These are phyloP conservation scores for Anthracocystis setariae DNA, from an alignment of 1,284 basidiomycete species.

Conservation along the genomic window DNA sequence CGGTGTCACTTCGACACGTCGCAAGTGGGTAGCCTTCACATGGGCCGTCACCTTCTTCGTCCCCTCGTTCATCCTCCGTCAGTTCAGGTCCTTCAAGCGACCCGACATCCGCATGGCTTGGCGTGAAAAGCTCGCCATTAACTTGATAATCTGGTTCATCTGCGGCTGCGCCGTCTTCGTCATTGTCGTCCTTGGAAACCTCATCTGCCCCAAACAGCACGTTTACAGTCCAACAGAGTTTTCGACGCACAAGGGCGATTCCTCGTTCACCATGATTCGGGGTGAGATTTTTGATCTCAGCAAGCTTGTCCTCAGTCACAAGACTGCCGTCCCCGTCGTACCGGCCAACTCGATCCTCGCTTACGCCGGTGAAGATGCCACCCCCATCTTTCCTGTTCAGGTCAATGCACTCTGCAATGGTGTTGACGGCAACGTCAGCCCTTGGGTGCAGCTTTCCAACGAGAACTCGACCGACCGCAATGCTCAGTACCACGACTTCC, in stretches of 20 bases:
- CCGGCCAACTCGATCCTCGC: conserved; percentile 78
- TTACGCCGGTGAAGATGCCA: conserved; percentile 83
- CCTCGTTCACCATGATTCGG: conserved; percentile 83
- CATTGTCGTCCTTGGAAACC: conserved; percentile 83
- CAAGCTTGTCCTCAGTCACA: conserved; percentile 70
- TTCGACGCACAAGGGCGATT: conserved; percentile 76
- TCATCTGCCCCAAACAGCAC: conserved; percentile 95
- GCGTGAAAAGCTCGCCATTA: conserved; percentile 96
- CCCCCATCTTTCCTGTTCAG: conserved; percentile 92
- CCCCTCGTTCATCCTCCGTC: conserved; percentile 78
- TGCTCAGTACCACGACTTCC: conserved; percentile 93
- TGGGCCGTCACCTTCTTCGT: conserved; percentile 94
- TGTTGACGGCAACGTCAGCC: conserved; percentile 80
- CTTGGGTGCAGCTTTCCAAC: conserved; percentile 82
- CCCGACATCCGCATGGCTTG: conserved; percentile 93
- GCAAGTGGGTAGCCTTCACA: conserved; percentile 87
- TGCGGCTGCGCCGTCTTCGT: conserved; percentile 89
- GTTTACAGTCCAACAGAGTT: conserved; percentile 85
- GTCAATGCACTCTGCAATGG: conserved; percentile 94
- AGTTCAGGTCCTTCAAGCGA: conserved; percentile 89
- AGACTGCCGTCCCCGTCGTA: conserved; percentile 78
- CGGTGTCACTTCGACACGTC: conserved; percentile 80
- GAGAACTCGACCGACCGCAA: conserved; percentile 81
- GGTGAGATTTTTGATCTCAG: conserved; percentile 90
- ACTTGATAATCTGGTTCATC: conserved; percentile 90